Evolutionary conservation across 345 rosid species (phyloP).

Genomic region (Anacardium occidentale): DNA sequence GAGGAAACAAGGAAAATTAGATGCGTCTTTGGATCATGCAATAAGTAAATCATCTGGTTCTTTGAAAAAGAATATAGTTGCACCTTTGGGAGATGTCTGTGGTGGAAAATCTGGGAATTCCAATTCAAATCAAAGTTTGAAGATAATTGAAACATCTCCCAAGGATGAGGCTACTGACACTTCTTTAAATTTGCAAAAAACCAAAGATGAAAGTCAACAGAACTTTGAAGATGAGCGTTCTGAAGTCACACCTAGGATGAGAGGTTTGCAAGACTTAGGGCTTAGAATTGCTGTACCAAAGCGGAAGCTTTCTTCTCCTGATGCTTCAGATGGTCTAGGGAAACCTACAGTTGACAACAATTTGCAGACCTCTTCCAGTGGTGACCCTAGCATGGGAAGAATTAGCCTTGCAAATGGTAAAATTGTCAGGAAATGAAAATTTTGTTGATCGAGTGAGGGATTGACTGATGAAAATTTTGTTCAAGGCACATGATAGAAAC

Average conservation of each 20-base stretch:
- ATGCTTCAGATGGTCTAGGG: slow-evolving; percentile 44
- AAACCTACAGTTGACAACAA: slow-evolving; percentile 42
- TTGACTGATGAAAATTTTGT: slow-evolving; percentile 15
- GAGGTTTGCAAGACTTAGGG: slow-evolving; percentile 87
- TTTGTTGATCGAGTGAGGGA: too few species aligned
- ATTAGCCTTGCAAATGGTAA: slow-evolving; percentile 54
- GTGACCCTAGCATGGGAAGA: slow-evolving; percentile 50
- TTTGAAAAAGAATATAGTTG: slow-evolving; percentile 38
- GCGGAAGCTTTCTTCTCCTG: slow-evolving; percentile 48
- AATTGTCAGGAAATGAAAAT: too few species aligned
- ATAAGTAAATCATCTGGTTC: slow-evolving; percentile 40
- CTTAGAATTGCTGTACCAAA: slow-evolving; percentile 56
- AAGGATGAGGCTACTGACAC: slow-evolving; percentile 29
- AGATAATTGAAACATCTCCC: slow-evolving; percentile 29
- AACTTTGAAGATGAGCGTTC: slow-evolving; percentile 46
- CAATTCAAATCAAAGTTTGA: slow-evolving; percentile 29
- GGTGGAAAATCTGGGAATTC: slow-evolving; percentile 38
- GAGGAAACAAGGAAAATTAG: slow-evolving; percentile 52
- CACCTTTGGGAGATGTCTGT: slow-evolving; percentile 43
- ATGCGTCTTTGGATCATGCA: slow-evolving; percentile 27
- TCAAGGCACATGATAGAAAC: slow-evolving; percentile 25
- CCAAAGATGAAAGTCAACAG: slow-evolving; percentile 39
- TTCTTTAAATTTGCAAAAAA: slow-evolving; percentile 26
- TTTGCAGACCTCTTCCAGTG: slow-evolving; percentile 44
- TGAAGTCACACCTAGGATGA: slow-evolving; percentile 68